Conservation (phyloP, 805 yeast genomes). For the Wickerhamiella sorbophila region DNA sequence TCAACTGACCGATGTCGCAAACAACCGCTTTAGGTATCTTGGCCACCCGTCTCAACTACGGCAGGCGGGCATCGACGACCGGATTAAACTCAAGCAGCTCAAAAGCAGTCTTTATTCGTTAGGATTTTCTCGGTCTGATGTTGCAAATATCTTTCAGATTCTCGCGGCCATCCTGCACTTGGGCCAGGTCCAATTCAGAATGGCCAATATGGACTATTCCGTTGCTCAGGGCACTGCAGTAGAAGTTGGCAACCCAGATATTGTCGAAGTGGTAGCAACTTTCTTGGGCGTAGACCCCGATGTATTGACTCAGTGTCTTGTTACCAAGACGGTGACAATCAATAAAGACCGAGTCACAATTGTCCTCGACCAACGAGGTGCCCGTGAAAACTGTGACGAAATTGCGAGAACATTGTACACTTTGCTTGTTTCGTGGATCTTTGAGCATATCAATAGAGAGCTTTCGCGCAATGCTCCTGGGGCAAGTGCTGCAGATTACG, state of each 20-base stretch:
- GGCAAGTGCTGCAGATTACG: conserved; percentile 6
- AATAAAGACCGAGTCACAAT: conserved; percentile 29
- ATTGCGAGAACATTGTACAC: conserved; percentile 30
- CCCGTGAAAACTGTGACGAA: conserved; percentile 29
- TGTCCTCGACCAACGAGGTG: conserved; percentile 29
- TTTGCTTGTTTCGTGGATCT: conserved; percentile 27
- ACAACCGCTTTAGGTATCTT: conserved; percentile 31
- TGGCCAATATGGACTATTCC: conserved; percentile 23
- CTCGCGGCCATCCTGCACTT: conserved; percentile 31
- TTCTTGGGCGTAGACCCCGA: conserved; percentile 29
- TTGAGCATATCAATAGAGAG: conserved; percentile 26
- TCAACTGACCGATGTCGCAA: conserved; percentile 26
- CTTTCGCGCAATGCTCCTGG: conserved; percentile 21
- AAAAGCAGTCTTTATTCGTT: conserved; percentile 35
- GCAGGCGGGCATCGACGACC: conserved; percentile 34
- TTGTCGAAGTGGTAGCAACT: conserved; percentile 24
- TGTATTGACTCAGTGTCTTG: conserved; percentile 25
- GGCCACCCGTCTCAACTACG: conserved; percentile 30
- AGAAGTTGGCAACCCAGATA: conserved; percentile 25
- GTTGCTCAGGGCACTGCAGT: conserved; percentile 26
- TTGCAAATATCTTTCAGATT: conserved; percentile 36
- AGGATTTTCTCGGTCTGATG: conserved; percentile 35
- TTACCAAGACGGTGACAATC: conserved; percentile 27
- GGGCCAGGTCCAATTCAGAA: conserved; percentile 29
- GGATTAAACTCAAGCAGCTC: conserved; percentile 32